Conservation (phyloP, 441 rosid species). For the Jatropha podagrica region DNA sequence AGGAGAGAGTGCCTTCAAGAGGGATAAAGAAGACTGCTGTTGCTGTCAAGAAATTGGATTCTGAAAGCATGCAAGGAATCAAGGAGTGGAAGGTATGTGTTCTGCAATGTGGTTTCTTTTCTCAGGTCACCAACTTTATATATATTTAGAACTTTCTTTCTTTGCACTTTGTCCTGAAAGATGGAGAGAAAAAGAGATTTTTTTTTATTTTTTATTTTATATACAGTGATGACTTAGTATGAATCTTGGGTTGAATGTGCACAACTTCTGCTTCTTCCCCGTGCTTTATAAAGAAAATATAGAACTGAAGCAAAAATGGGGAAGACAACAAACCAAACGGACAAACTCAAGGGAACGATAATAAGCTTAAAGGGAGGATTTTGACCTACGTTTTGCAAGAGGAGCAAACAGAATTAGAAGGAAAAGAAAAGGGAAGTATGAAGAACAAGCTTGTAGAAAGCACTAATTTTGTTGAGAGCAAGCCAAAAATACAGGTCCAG, state of each 20-base stretch:
- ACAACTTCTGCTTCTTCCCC: not conserved
- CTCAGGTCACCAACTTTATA: not conserved
- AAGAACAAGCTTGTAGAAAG: too few species aligned
- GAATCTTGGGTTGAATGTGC: not conserved
- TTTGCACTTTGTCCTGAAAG: not conserved
- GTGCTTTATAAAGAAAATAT: not conserved
- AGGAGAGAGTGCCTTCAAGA: not conserved
- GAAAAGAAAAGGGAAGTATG: too few species aligned
- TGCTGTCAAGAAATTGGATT: not conserved
- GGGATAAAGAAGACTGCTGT: not conserved
- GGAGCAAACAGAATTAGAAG: too few species aligned
- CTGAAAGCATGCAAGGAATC: not conserved
- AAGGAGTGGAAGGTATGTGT: not conserved
- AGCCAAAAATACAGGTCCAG: too few species aligned
- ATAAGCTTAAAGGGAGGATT: too few species aligned
- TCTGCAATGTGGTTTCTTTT: not conserved
- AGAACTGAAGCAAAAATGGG: not conserved
- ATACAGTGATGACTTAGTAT: not conserved
- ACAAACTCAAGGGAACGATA: not conserved
- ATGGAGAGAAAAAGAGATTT: not conserved
- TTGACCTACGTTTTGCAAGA: too few species aligned
- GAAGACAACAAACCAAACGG: not conserved
- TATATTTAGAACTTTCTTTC: not conserved
- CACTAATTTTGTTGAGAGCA: too few species aligned
- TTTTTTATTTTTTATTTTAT: too few species aligned